Percentiles rank a stretch among this genome's conserved stretches.
phyloP scores from a whole-genome alignment of 2,329 filamentous ascomycete species.

The Bipolaris zeicola region DNA sequence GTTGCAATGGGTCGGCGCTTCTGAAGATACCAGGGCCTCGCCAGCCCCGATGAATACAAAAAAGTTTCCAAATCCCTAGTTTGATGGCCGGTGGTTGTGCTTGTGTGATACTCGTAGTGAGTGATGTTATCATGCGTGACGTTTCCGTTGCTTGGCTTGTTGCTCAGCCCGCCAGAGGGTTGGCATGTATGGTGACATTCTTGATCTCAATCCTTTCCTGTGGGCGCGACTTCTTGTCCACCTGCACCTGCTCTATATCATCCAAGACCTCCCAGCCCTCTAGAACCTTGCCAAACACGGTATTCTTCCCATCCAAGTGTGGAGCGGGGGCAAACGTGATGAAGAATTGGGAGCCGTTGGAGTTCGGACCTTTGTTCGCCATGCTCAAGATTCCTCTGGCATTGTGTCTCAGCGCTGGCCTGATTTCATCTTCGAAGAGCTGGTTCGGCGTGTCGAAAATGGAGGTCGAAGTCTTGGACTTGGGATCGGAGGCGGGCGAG shows the following conservation, averaged over 20 bases:
- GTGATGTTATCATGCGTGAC: not conserved
- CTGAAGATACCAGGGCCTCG: slow-evolving; percentile 45
- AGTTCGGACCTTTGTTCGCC: slow-evolving; percentile 76
- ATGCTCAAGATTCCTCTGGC: slow-evolving; percentile 74
- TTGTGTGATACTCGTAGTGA: not conserved
- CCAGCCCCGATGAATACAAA: slow-evolving; percentile 34
- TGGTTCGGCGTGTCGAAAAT: slow-evolving; percentile 63
- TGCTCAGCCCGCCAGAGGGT: slow-evolving; percentile 67
- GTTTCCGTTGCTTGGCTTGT: not conserved
- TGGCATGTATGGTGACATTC: slow-evolving; percentile 75
- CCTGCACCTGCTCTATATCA: slow-evolving; percentile 71
- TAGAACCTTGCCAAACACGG: slow-evolving; percentile 77
- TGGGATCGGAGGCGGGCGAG: slow-evolving; percentile 56
- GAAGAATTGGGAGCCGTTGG: slow-evolving; percentile 83
- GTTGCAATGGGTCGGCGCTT: slow-evolving; percentile 36
- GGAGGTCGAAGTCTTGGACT: slow-evolving; percentile 69
- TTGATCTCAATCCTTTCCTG: slow-evolving; percentile 70
- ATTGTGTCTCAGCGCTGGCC: slow-evolving; percentile 70
- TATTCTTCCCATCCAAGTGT: slow-evolving; percentile 83
- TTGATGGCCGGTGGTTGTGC: not conserved
- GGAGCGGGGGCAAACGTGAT: slow-evolving; percentile 76
- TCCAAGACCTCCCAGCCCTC: slow-evolving; percentile 66
- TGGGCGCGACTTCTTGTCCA: slow-evolving; percentile 80
- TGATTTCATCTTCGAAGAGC: slow-evolving; percentile 81
- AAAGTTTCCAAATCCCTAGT: slow-evolving; percentile 6